Evolutionary conservation across 2,329 filamentous ascomycete species (phyloP).

Genomic region (Neofusicoccum ribis): DNA sequence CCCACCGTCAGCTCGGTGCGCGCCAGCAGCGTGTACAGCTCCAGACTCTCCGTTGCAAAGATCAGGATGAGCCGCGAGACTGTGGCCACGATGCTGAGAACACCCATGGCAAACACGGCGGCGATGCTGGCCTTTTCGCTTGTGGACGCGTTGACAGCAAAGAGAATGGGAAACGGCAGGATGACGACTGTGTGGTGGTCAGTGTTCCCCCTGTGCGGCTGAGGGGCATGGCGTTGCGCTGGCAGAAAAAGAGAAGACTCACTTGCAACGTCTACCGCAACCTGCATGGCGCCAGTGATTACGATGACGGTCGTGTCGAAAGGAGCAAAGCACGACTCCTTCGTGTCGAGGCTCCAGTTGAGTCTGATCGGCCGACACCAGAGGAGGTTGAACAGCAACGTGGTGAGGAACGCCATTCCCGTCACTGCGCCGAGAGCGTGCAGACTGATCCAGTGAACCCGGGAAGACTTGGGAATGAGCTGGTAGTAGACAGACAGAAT

Average conservation of each 20-base stretch:
- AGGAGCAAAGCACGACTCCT: not conserved
- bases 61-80: not conserved
- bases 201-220: not conserved
- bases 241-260: not conserved
- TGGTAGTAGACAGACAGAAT: conserved; percentile 4
- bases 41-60: not conserved
- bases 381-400: not conserved
- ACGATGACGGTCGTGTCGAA: not conserved
- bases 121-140: conserved; percentile 1
- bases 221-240: too few species aligned
- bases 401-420: not conserved
- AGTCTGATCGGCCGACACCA: conserved; percentile 1
- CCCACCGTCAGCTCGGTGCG: not conserved
- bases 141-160: not conserved
- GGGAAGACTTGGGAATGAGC: not conserved
- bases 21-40: not conserved
- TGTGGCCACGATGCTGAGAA: not conserved
- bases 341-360: not conserved
- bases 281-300: not conserved
- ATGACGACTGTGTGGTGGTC: not conserved
- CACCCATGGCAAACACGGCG: not conserved
- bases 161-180: not conserved
- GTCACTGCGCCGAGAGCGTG: not conserved
- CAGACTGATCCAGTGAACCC: not conserved
- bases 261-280: not conserved